These are phyloP conservation scores for Scalesia atractyloides DNA, from an alignment of 129 eudicot species.

Conservation along the genomic window DNA sequence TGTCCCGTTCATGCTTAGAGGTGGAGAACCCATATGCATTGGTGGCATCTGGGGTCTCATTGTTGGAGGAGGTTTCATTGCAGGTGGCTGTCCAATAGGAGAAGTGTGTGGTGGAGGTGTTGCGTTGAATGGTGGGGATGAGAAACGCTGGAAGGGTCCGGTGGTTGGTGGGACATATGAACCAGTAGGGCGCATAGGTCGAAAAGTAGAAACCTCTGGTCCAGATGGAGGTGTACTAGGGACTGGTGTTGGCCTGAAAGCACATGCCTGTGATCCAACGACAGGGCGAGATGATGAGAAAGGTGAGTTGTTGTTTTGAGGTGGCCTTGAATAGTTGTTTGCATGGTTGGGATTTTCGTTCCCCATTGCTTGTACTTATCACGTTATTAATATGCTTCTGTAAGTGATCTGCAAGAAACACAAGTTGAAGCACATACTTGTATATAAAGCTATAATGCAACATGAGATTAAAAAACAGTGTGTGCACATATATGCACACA, in stretches of 20 bases:
- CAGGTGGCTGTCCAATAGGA: conserved; percentile 45
- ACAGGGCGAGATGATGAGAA: conserved; percentile 70
- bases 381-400: conserved; percentile 25
- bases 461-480: not conserved
- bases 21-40: conserved; percentile 62
- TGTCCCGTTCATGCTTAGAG: conserved; percentile 45
- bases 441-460: not conserved
- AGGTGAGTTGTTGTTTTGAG: conserved; percentile 53
- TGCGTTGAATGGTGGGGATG: too few relatives aligned
- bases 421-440: conserved; percentile 4
- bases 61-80: conserved; percentile 42
- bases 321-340: conserved; percentile 58
- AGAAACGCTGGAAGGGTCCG: conserved; percentile 45
- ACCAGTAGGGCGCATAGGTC: conserved; percentile 53
- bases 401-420: conserved; percentile 38
- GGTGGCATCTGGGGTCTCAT: conserved; percentile 33
- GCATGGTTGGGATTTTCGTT: conserved; percentile 72
- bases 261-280: conserved; percentile 39
- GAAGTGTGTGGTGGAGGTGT: conserved; percentile 45
- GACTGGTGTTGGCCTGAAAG: conserved; percentile 48
- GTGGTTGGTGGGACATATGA: conserved; percentile 62
- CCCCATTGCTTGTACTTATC: conserved; percentile 59
- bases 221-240: conserved; percentile 50
- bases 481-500: not conserved
- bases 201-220: conserved; percentile 48